Percentiles rank a stretch among this genome's conserved stretches.
These are phyloP conservation scores for Purpureocillium takamizusanense DNA, from an alignment of 2,329 filamentous ascomycete genomes.

Conservation along the genomic window DNA sequence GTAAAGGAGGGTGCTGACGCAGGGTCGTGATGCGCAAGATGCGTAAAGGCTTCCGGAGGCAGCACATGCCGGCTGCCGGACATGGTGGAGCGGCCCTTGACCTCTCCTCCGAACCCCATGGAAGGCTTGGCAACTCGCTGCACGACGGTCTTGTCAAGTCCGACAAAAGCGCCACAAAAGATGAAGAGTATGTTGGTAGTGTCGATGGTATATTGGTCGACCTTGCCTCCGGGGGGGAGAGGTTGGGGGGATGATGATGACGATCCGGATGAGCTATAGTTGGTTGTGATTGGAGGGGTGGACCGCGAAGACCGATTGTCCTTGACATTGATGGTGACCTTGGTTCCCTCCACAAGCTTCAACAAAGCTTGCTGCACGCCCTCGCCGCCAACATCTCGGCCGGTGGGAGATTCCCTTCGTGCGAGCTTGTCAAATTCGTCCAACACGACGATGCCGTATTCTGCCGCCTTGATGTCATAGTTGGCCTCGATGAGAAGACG, in stretches of 20 bases:
- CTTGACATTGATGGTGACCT: slow-evolving; percentile 85
- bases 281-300: slow-evolving; percentile 42
- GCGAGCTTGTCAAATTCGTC: slow-evolving; percentile 98
- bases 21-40: slow-evolving; percentile 45
- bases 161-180: slow-evolving; percentile 91
- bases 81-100: slow-evolving; percentile 49
- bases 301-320: slow-evolving; percentile 54
- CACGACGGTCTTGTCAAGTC: slow-evolving; percentile 78
- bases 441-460: slow-evolving; percentile 88
- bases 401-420: slow-evolving; percentile 75
- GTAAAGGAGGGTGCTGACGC: slow-evolving; percentile 34
- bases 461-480: slow-evolving; percentile 75
- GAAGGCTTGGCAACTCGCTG: slow-evolving; percentile 77
- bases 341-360: slow-evolving; percentile 94
- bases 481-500: slow-evolving; percentile 82
- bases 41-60: slow-evolving; percentile 50
- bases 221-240: slow-evolving; percentile 38
- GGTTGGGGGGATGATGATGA: slow-evolving; percentile 37
- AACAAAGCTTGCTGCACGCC: slow-evolving; percentile 92
- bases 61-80: slow-evolving; percentile 47
- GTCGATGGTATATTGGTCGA: slow-evolving; percentile 65
- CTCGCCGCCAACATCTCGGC: slow-evolving; percentile 90
- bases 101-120: slow-evolving; percentile 84
- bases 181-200: slow-evolving; percentile 97
- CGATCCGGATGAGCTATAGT: slow-evolving; percentile 34